These are phyloP conservation scores for Coleophoma crateriformis DNA, from an alignment of 2,329 filamentous ascomycete species.

Conservation along the genomic window DNA sequence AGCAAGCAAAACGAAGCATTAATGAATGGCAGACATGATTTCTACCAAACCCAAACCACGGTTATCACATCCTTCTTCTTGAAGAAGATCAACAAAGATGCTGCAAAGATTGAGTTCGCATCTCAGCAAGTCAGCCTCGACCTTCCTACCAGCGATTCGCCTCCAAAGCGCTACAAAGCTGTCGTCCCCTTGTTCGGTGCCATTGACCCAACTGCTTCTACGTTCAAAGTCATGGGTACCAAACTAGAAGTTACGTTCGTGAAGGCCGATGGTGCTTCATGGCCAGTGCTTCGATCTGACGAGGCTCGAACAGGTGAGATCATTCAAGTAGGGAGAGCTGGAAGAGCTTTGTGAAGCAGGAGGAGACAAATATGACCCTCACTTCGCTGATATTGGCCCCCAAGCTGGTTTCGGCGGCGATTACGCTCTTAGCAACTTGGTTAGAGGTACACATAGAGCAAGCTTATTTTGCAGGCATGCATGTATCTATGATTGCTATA, in stretches of 20 bases:
- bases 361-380: background rate
- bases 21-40: conserved; percentile 61
- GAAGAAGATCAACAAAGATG: conserved; percentile 90
- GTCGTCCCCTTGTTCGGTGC: conserved; percentile 69
- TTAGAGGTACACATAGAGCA: no score
- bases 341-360: conserved; percentile 35
- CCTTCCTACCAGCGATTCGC: conserved; percentile 73
- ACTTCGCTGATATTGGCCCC: no score
- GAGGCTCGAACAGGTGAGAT: conserved; percentile 70
- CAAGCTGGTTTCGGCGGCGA: no score
- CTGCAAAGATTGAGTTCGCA: conserved; percentile 66
- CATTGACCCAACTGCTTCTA: conserved; percentile 63
- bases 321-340: conserved; percentile 82
- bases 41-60: conserved; percentile 82
- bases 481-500: no score
- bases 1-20: conserved; percentile 3
- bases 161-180: conserved; percentile 70
- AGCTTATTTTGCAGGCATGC: no score
- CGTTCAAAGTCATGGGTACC: conserved; percentile 63
- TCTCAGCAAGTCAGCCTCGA: conserved; percentile 64
- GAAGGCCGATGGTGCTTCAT: conserved; percentile 59
- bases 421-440: no score
- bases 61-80: conserved; percentile 92
- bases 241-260: conserved; percentile 63
- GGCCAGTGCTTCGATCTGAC: conserved; percentile 63